phyloP scores from a whole-genome alignment of 345 rosid species.

The Lepidium africanum region DNA sequence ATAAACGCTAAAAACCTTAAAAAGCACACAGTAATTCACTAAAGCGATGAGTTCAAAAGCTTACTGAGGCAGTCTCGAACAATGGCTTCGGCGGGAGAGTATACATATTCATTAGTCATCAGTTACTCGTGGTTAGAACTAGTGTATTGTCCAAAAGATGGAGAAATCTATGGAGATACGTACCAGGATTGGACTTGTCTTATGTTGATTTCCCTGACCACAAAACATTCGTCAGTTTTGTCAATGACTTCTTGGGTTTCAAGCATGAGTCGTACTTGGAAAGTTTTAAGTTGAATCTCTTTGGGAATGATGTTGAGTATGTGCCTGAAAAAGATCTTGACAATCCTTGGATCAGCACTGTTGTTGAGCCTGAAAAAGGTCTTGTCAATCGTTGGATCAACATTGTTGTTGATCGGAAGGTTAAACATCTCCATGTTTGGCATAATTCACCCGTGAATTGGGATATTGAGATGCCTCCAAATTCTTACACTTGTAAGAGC shows the following conservation, averaged over 20 bases:
- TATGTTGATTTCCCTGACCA: not conserved
- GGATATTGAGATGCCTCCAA: not conserved
- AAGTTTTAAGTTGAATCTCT: not conserved
- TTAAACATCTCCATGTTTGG: not conserved
- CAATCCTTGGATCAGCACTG: too few relatives aligned
- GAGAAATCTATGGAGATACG: not conserved
- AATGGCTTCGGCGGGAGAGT: conserved; percentile 16
- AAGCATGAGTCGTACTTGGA: not conserved
- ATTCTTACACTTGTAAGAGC: conserved; percentile 1
- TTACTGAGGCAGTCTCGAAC: conserved; percentile 96
- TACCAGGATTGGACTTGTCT: not conserved
- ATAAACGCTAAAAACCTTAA: conserved; percentile 22
- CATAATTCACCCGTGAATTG: not conserved
- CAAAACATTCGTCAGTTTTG: not conserved
- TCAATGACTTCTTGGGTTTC: not conserved
- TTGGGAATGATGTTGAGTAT: too few relatives aligned
- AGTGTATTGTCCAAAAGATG: conserved; percentile 6
- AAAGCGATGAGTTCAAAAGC: conserved; percentile 65
- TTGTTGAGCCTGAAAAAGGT: too few relatives aligned
- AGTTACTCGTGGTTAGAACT: too few relatives aligned
- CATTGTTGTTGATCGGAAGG: too few relatives aligned
- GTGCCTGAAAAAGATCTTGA: too few relatives aligned
- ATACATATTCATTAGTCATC: too few relatives aligned
- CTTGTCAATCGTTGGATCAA: not conserved
- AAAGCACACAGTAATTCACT: too few relatives aligned